Conservation (phyloP, 805 yeast genomes). For the Ogataea nakhonphanomensis region DNA sequence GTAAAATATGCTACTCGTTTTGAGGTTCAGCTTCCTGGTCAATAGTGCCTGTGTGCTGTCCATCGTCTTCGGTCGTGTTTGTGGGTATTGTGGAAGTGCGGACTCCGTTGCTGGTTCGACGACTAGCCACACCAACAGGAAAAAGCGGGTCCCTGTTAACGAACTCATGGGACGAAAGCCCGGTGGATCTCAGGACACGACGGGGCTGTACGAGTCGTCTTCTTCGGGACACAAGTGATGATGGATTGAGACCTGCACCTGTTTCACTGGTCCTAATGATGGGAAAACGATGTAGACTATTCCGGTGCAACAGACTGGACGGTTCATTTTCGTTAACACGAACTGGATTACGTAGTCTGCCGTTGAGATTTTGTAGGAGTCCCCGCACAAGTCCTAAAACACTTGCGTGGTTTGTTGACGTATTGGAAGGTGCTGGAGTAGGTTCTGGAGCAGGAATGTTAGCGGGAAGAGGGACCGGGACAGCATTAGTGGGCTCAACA, state of each 20-base stretch:
- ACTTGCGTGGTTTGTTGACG: slow-evolving; percentile 13
- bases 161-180: slow-evolving; percentile 12
- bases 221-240: slow-evolving; percentile 7
- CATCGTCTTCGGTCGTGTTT: slow-evolving; percentile 4
- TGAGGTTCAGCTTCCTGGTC: neutral
- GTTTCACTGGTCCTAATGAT: slow-evolving; percentile 11
- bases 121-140: slow-evolving; percentile 47
- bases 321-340: slow-evolving; percentile 11
- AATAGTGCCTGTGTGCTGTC: neutral
- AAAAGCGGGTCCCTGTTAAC: slow-evolving; percentile 32
- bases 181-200: slow-evolving; percentile 7
- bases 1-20: too few relatives aligned
- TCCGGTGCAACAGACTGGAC: slow-evolving; percentile 5
- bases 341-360: slow-evolving; percentile 23
- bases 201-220: slow-evolving; percentile 10
- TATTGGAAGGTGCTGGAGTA: slow-evolving; percentile 1
- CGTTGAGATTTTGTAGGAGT: slow-evolving; percentile 23
- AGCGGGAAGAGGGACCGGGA: neutral
- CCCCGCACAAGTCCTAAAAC: slow-evolving; percentile 25
- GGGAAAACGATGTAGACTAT: slow-evolving; percentile 16
- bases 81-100: slow-evolving; percentile 29
- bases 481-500: slow-evolving; percentile 4
- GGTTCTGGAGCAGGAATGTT: neutral
- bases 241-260: slow-evolving; percentile 1
- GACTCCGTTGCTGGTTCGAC: slow-evolving; percentile 44